Evolutionary conservation across 1,284 basidiomycete species (phyloP), one percentile per base, ranked within the genome.

Genomic region (Mrakiaceae sp.): DNA sequence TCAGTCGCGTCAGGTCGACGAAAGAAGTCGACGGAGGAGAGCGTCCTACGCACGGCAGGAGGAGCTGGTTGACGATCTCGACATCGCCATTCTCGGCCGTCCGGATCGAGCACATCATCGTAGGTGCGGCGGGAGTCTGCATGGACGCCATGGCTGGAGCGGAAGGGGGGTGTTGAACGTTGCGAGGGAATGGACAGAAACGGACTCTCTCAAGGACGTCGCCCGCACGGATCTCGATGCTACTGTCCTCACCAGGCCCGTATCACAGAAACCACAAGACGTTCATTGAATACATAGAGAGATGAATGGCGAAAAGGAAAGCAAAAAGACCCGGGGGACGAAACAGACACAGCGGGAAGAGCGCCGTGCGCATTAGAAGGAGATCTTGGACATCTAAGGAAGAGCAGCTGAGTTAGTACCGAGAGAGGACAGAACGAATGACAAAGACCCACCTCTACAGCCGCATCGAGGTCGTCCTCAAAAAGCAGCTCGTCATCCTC

Each of bases 11-110:
- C 14, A 43, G 48, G 16, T 57, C 14, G 12, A 42, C 39, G 3
- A 51, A 42, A 42, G 44, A 4, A 10, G 14, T n/a, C 16, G 10
- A 11, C 3, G n/a, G 46, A 49, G n/a, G 10, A 52, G 60, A 59
- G 51, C 27, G 11, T 54, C 9, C 5, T 16, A 72, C 76, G 69
- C 60, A 77, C 75, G 90, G 90, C 3, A 93, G 79, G 5, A 92
- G 76, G 10, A 93, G 82, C 78, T 93, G 90, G 77, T 93, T 85
- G 58, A 92, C 81, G 66, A 93, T 92, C 75, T 90, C 84, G 68
- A 92, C 82, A 71, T 83, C 82, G 52, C 81, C 81, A 59, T 81
- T 79, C 60, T 71, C 68, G 58, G 69, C 71, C 3, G 81, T 81
- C 60, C 82, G 80, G 72, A 91, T 87, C 1, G 88, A 90, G 16